Conservation (phyloP, 2,329 filamentous ascomycete genomes). For the Aciculosporium take region DNA sequence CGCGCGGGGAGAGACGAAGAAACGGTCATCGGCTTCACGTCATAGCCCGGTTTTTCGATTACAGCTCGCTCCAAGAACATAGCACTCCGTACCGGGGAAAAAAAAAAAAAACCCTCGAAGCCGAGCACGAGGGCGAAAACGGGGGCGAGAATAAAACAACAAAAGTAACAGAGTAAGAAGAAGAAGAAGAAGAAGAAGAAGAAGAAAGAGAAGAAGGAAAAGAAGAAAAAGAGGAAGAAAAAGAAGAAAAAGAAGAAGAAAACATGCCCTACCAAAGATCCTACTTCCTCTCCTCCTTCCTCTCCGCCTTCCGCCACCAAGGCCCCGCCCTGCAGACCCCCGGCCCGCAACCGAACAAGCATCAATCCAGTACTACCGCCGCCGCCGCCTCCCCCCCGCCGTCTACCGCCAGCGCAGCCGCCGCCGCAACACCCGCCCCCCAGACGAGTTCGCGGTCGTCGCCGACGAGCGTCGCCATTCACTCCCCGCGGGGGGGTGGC, state of each 20-base stretch:
- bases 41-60: too few species aligned
- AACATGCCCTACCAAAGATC: slow-evolving; percentile 38
- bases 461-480: slow-evolving; percentile 16
- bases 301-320: slow-evolving; percentile 40
- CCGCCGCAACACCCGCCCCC: slow-evolving; percentile 11
- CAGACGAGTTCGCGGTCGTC: slow-evolving; percentile 14
- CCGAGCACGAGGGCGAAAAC: too few species aligned
- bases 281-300: slow-evolving; percentile 42
- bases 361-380: slow-evolving; percentile 15
- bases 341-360: slow-evolving; percentile 22
- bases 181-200: too few species aligned
- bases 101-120: too few species aligned
- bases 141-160: too few species aligned
- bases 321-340: slow-evolving; percentile 22
- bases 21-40: too few species aligned
- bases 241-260: background rate
- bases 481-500: slow-evolving; percentile 14
- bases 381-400: slow-evolving; percentile 13
- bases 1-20: too few species aligned
- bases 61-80: too few species aligned
- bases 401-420: slow-evolving; percentile 13
- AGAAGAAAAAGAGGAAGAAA: background rate
- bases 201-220: background rate
- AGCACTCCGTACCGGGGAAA: too few species aligned
- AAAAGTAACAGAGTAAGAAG: too few species aligned